A percentile compares a stretch with the other conserved stretches of the same genome.
Evolutionary conservation across 208 protist genomes (phyloP).

Genomic region (Leishmania tropica): DNA sequence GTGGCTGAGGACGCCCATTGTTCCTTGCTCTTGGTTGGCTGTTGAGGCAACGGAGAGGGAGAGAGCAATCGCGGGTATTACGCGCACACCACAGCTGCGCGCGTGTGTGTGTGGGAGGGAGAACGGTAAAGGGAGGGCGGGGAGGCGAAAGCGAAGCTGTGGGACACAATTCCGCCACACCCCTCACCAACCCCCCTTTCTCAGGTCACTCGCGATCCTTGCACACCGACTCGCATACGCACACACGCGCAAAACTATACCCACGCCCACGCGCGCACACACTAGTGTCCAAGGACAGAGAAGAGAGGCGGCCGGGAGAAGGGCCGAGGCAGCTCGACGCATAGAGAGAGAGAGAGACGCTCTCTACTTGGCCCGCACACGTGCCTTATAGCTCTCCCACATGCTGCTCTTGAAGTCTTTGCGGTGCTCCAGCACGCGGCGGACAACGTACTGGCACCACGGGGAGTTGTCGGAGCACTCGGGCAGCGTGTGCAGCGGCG

Average conservation of each 20-base stretch:
- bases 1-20: background rate
- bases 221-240: background rate
- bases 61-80: background rate
- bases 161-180: background rate
- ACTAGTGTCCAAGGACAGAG: background rate
- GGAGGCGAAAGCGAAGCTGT: background rate
- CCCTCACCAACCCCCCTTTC: background rate
- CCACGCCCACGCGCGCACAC: background rate
- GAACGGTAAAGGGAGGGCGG: background rate
- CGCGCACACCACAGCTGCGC: background rate
- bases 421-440: constrained; percentile 53
- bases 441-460: constrained; percentile 71
- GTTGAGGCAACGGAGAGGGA: background rate
- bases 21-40: background rate
- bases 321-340: background rate
- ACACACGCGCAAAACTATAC: background rate
- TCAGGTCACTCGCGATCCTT: background rate
- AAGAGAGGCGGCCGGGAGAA: background rate
- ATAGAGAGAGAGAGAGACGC: background rate
- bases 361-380: constrained; percentile 3
- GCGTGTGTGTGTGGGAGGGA: background rate
- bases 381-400: constrained; percentile 27
- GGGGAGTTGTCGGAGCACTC: constrained; percentile 51
- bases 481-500: constrained; percentile 49
- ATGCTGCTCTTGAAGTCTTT: constrained; percentile 36